Base-by-base conservation (phyloP, 2,329 filamentous ascomycete species). In the Paraphoma sp. region DNA sequence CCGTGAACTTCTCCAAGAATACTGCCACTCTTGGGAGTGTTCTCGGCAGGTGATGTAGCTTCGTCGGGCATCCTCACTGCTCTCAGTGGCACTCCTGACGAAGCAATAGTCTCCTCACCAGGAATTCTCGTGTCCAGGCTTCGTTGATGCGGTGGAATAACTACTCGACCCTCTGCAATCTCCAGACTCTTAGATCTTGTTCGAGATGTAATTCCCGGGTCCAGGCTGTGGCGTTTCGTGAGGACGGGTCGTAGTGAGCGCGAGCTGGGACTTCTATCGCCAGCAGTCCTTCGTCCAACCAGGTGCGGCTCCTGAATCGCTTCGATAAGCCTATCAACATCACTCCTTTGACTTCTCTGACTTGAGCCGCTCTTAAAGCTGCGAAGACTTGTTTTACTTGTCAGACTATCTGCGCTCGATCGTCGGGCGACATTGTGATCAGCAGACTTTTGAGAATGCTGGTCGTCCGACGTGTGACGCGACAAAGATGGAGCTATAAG, bases 311-410 rank as follows among this genome's bases (percentile, higher is more conserved):
- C 87, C 65, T 88, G 85, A 2, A 92, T 89, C 2, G 89, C 89
- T 68, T 91, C 85, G 23, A 92, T 91, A 11, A 92, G 78, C 29
- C 89, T 81, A 57, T 92, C 89, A 0, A 89, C 87, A 63, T 91
- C 87, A 64, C 86, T 88, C 65, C 79, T 82, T 38, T 70, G 77
- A 63, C 86, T 82, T 10, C 79, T 82, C 31, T 70, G 77, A 63
- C 86, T 83, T 11, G 73, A 76, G 1, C 74, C 61, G 51, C 79
- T 88, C 56, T 73, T 77, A 29, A 78, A 69, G 56, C 80, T 88
- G 44, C 73, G 76, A 12, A 75, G 69, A 60, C 87, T 75, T 40
- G 72, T 78, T 14, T 78, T 83, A 60, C 87, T 89, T 1, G 62
- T 76, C n/a, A 79, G 53, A 59, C 81, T 83, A 2, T 81, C 80